Evolutionary conservation across 148 eudicot species (phyloP), one percentile per base, ranked within the genome.

Genomic region (Vaccinium macrocarpon): DNA sequence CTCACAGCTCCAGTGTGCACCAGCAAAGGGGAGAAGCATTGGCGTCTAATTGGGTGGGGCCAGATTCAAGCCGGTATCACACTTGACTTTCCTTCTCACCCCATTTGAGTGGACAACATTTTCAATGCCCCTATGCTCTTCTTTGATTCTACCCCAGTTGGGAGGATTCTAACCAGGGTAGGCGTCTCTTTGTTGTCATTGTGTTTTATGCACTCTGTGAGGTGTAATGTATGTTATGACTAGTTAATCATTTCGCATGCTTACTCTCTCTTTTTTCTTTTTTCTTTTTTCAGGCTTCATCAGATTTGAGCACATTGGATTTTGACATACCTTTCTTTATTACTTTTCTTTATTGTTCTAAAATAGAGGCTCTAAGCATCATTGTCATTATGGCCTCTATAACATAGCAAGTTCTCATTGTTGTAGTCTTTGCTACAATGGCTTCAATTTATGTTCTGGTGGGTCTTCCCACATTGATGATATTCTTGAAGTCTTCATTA

Each of bases 1-100:
- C 92, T 96, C 38, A 97, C 98, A 1, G 92, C 98, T 70, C 98
- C 96, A 0, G 99, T 97, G 21, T 97, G 99, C 91, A 93, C 99
- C 15, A 95, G 95, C 93, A 90, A 82, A 87, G 96, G 95, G 1
- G 99, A 95, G 90, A 93, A 94, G 90, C 99, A 97, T 78, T 97
- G 99, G n/a, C n/a, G n/a, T n/a, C n/a, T n/a, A n/a, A n/a, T n/a
- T n/a, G n/a, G n/a, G n/a, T n/a, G n/a, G n/a, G 98, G 99, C 38
- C 95, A 95, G 84, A 97, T 97, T 88, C 97, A 95, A 86, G 95
- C 94, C 12, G 98, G 99, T 79, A 89, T 56, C 5, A 93, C 97
- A 1, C 91, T 97, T 3, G 97, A 97, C 32, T 89, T 95, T 84
- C 99, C 99, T 75, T 91, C 96, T n/a, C 90, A 92, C 83, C 96